Percentiles rank a stretch among this genome's conserved stretches.
Conservation (phyloP, 1,139 yeast species). For the Debaryomycetaceae sp. region DNA sequence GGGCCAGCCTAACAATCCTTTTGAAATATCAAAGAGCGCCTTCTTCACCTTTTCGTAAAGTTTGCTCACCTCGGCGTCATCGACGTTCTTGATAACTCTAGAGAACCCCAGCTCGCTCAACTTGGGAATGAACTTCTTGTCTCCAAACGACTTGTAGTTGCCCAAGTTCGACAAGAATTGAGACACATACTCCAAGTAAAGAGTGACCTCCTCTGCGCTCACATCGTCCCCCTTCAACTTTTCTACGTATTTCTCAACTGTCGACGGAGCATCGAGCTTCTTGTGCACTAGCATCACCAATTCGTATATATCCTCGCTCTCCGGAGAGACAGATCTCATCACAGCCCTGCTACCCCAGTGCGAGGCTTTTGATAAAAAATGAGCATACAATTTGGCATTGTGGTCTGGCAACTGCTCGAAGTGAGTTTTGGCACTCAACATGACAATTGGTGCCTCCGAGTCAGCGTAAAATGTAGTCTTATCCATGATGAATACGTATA, state of each 20-base stretch:
- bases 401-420: slow-evolving; percentile 36
- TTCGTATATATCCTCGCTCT: slow-evolving; percentile 72
- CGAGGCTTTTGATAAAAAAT: slow-evolving; percentile 75
- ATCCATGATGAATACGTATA: slow-evolving; percentile 10
- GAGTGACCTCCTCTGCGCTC: slow-evolving; percentile 29
- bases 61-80: slow-evolving; percentile 28
- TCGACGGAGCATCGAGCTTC: slow-evolving; percentile 42
- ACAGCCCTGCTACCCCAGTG: slow-evolving; percentile 81
- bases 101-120: slow-evolving; percentile 47
- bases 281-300: slow-evolving; percentile 58
- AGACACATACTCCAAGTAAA: slow-evolving; percentile 72
- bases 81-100: slow-evolving; percentile 40
- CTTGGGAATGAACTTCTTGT: slow-evolving; percentile 76
- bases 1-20: slow-evolving; percentile 70
- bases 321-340: slow-evolving; percentile 79
- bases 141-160: slow-evolving; percentile 87
- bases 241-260: slow-evolving; percentile 41
- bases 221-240: slow-evolving; percentile 17
- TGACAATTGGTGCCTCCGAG: slow-evolving; percentile 41
- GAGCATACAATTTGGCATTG: slow-evolving; percentile 62
- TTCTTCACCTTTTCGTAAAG: slow-evolving; percentile 44
- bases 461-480: slow-evolving; percentile 31
- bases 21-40: slow-evolving; percentile 49
- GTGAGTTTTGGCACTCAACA: slow-evolving; percentile 42
- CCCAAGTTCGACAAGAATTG: slow-evolving; percentile 81